Conservation (phyloP, 2,329 filamentous ascomycete genomes). For the Colletotrichum lindemuthianum region DNA sequence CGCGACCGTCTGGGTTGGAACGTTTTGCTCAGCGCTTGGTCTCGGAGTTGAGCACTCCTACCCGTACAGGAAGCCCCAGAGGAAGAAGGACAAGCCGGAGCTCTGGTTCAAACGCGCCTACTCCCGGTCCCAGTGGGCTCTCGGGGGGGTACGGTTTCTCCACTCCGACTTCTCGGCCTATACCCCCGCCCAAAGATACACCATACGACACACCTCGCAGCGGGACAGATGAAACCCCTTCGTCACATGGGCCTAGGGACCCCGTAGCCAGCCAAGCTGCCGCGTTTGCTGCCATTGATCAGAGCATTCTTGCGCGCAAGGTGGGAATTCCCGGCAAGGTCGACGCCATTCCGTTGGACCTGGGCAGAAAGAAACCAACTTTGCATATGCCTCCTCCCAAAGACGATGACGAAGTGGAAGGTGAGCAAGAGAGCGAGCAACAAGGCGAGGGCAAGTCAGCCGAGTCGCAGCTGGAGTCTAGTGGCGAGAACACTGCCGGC, state of each 20-base stretch:
- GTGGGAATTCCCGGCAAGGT: constrained; percentile 60
- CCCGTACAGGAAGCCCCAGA: constrained; percentile 59
- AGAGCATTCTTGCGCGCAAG: constrained; percentile 66
- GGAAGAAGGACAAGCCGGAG: constrained; percentile 58
- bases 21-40: constrained; percentile 71
- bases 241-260: constrained; percentile 26
- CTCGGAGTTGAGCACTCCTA: constrained; percentile 67
- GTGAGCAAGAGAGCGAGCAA: constrained; percentile 37
- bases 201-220: constrained; percentile 50
- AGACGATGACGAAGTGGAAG: constrained; percentile 40
- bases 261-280: constrained; percentile 62
- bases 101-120: constrained; percentile 45
- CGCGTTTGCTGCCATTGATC: constrained; percentile 72
- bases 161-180: constrained; percentile 48
- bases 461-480: constrained; percentile 34
- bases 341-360: constrained; percentile 59
- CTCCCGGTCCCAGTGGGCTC: constrained; percentile 43
- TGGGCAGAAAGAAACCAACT: constrained; percentile 46
- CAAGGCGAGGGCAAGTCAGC: constrained; percentile 21
- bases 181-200: constrained; percentile 56
- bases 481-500: constrained; percentile 37
- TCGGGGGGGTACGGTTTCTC: constrained; percentile 42
- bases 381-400: constrained; percentile 34
- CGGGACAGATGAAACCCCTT: constrained; percentile 37
- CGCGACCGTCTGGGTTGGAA: constrained; percentile 65